Conservation (phyloP, 2,329 filamentous ascomycete species). For the Microsporum audouinii region DNA sequence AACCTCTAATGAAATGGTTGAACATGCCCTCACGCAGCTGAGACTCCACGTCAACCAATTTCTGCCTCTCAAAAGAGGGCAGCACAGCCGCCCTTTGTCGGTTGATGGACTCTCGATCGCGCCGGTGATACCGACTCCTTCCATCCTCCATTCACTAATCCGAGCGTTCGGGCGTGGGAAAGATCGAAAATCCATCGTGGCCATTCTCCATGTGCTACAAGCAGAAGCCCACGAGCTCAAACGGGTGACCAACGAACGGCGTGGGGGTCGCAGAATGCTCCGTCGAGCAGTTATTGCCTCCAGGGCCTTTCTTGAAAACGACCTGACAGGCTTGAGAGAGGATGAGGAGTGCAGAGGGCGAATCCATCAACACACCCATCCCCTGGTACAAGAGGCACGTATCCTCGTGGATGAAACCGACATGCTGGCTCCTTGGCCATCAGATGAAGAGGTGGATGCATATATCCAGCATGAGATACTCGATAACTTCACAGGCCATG, state of each 20-base stretch:
- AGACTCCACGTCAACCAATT: background rate
- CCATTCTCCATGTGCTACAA: constrained; percentile 32
- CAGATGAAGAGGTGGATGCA: constrained; percentile 29
- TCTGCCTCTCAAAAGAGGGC: background rate
- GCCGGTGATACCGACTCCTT: constrained; percentile 22
- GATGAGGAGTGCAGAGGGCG: background rate
- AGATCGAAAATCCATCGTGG: constrained; percentile 31
- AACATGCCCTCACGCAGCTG: background rate
- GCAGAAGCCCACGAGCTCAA: constrained; percentile 33
- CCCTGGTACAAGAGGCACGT: constrained; percentile 23
- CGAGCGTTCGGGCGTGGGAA: constrained; percentile 30
- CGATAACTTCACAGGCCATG: background rate
- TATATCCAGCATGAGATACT: constrained; percentile 21
- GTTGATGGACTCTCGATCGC: background rate
- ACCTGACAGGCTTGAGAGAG: constrained; percentile 14
- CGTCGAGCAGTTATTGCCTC: constrained; percentile 31
- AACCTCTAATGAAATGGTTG: background rate
- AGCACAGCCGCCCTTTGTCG: background rate
- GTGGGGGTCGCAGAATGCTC: constrained; percentile 30
- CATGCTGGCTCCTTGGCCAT: constrained; percentile 28
- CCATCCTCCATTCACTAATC: constrained; percentile 33
- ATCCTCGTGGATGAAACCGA: constrained; percentile 25
- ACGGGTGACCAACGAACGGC: constrained; percentile 24
- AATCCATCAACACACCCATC: background rate
- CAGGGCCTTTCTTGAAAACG: constrained; percentile 31